Evolutionary conservation across 108 stramenopile species (phyloP), one percentile per base, ranked within the genome.

Genomic region (Seminavis robusta): DNA sequence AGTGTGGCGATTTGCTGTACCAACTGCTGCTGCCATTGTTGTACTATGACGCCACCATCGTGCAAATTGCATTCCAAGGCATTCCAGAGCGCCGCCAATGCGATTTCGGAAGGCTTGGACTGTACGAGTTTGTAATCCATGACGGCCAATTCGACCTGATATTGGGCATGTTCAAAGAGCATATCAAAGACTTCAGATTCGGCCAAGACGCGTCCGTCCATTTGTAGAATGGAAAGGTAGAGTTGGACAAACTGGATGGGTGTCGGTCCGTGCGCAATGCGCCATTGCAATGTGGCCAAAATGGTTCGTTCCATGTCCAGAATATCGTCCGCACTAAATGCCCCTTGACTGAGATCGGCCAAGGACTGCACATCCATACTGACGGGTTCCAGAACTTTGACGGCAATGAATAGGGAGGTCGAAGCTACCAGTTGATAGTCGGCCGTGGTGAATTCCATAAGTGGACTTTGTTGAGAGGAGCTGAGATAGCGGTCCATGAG

Each of bases 41-140:
- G n/a, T n/a, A n/a, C n/a, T n/a, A n/a, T n/a, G n/a, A n/a, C n/a
- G n/a, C n/a, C n/a, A n/a, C n/a, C n/a, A n/a, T n/a, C n/a, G n/a
- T n/a, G n/a, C n/a, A n/a, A n/a, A n/a, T n/a, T n/a, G n/a, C n/a
- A n/a, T 6, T 84, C 79, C 41, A 88, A 67, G n/a, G 88, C 79
- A 29, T 77, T 83, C 21, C 83, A 42, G 0, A 89, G 29, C 0
- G 83, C 73, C 1, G 88, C 88, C 33, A 85, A 47, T 3, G 81
- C 88, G 19, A 83, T 67, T 19, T 80, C 74, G 0, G 84, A 85
- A 3, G 79, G 64, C 31, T 77, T 79, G 58, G 62, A 71, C 29
- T 73, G 54, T 0, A 79, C 84, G 49, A 89, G 86, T 61, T 57
- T 83, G 68, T 89, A 89, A 53, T 85, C 84, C 52, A 75, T 73